phyloP scores from a whole-genome alignment of 148 eudicot species.

The Camellia granthamiana region DNA sequence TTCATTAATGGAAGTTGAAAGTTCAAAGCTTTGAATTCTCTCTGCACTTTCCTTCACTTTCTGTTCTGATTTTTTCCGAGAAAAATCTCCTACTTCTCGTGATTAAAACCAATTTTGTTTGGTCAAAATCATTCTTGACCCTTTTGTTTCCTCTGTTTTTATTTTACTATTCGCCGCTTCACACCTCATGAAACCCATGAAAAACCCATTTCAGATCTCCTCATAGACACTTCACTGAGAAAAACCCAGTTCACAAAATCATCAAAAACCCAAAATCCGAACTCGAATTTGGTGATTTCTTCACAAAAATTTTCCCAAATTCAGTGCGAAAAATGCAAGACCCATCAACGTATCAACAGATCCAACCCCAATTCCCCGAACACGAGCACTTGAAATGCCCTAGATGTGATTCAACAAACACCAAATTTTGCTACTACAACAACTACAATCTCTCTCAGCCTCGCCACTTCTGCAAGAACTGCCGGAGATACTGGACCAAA shows the following conservation, averaged over 20 bases:
- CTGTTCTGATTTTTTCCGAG: neutral
- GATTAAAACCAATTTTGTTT: neutral
- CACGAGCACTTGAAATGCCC: constrained; percentile 66
- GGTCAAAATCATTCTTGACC: constrained; percentile 1
- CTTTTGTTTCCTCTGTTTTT: neutral
- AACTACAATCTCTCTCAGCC: constrained; percentile 74
- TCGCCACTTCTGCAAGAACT: constrained; percentile 47
- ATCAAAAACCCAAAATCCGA: neutral
- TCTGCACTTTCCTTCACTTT: neutral
- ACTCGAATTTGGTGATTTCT: neutral
- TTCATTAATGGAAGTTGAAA: neutral
- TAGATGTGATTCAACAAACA: constrained; percentile 54
- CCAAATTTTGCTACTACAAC: constrained; percentile 75
- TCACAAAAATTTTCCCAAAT: neutral
- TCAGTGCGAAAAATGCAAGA: constrained; percentile 26
- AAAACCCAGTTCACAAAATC: constrained; percentile 1
- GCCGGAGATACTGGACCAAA: constrained; percentile 45
- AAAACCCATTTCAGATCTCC: constrained; percentile 6
- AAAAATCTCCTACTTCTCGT: neutral
- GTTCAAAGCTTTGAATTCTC: neutral
- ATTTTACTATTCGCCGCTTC: neutral
- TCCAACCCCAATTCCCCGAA: constrained; percentile 41
- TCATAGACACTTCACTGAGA: neutral
- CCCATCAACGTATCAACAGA: constrained; percentile 32
- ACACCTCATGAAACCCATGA: neutral